A percentile compares a stretch with the other conserved stretches of the same genome.
phyloP scores from a whole-genome alignment of 805 yeast species.

The Yarrowia sp. region DNA sequence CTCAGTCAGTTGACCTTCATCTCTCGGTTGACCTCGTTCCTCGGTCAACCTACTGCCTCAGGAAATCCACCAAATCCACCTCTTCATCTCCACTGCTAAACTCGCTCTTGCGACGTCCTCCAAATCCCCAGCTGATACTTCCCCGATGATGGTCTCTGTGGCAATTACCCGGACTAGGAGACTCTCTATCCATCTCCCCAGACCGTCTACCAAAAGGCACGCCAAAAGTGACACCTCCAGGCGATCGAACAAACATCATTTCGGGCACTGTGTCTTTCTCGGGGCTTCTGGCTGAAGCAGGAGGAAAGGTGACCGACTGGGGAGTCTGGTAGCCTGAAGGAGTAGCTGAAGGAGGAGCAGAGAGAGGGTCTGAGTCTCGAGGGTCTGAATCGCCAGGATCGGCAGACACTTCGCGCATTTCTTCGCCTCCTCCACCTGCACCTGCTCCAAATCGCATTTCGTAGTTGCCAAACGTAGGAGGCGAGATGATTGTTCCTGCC shows the following conservation, averaged over 20 bases:
- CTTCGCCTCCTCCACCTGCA: conserved; percentile 1
- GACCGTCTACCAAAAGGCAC: conserved; percentile 11
- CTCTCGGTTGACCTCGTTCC: not conserved
- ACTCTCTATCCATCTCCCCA: conserved; percentile 1
- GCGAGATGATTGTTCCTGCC: conserved; percentile 19
- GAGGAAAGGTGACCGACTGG: not conserved
- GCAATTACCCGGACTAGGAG: no score
- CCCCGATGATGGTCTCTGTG: not conserved
- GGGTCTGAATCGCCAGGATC: conserved; percentile 7
- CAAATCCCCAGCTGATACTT: conserved; percentile 29
- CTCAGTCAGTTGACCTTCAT: no score
- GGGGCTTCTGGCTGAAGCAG: not conserved
- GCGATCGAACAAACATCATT: conserved; percentile 29
- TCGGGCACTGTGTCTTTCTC: conserved; percentile 12
- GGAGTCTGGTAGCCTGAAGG: conserved; percentile 2
- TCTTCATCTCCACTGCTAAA: conserved; percentile 23
- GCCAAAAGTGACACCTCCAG: conserved; percentile 23
- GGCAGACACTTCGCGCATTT: not conserved
- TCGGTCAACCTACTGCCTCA: not conserved
- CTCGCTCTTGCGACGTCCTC: conserved; percentile 25
- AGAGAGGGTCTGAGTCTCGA: conserved; percentile 17
- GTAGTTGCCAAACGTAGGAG: conserved; percentile 16
- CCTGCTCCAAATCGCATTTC: conserved; percentile 22
- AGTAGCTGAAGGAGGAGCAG: not conserved
- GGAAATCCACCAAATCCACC: conserved; percentile 60